Evolutionary conservation across 2,329 filamentous ascomycete genomes (phyloP), one percentile per base, ranked within the genome.

Genomic region (Sclerotiophoma versabilis): DNA sequence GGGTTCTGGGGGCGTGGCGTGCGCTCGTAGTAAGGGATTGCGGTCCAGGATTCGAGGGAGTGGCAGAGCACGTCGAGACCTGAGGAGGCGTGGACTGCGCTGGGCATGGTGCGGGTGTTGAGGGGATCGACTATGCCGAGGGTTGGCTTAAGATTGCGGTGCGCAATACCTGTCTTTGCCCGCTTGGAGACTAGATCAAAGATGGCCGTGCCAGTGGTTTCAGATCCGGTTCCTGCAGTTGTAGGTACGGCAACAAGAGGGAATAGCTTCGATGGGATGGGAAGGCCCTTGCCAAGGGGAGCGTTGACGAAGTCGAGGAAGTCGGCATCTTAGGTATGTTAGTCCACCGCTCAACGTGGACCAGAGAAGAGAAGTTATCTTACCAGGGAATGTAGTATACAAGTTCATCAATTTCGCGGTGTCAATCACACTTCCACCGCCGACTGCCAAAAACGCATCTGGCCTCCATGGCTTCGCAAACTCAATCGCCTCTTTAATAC

Each of bases 391-490:
- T 59, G 86, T 88, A 0, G 88, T 90, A 78, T 98, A 98, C 0
- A 99, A 83, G 72, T 99, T 99, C 93, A 99, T 98, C 51, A 99
- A 83, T 77, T 99, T 99, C 49, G 95, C 93, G 0, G 95, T 99
- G 77, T 99, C 95, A 64, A 99, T 99, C 62, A 98, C 95, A 32
- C 92, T 96, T 30, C 95, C 95, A 64, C 92, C 88, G 15, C 84
- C 95, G 14, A 99, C 95, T 19, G 95, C 95, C 14, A 99, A 83
- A 74, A 96, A 97, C 2, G 91, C 92, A 76, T 98, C 95, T 0
- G 92, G 90, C 23, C 83, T 77, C 72, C 92, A 91, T 0, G 89
- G 87, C 65, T 93, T 93, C 15, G 87, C 87, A 78, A 92, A 96
- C 0, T 83, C 89, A 70, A 99, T 97, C 6, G 95, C 95, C 60